A percentile compares a stretch with the other conserved stretches of the same genome.
Conservation (phyloP, 805 yeast species). For the Wickerhamiella siamensis region DNA sequence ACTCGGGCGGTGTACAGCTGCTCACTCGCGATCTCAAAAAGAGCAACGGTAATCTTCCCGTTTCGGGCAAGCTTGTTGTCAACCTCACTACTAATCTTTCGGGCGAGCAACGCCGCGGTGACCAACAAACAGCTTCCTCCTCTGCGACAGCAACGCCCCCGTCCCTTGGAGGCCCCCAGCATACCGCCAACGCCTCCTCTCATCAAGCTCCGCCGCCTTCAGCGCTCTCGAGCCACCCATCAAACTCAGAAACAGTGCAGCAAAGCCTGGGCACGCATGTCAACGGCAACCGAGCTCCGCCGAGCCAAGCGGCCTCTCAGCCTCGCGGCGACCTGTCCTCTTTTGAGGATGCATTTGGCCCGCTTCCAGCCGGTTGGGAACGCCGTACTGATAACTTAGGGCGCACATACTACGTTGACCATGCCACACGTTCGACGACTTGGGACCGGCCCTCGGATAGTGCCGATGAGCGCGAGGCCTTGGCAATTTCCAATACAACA, state of each 20-base stretch:
- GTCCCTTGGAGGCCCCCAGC: constrained; percentile 16
- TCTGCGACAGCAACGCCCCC: constrained; percentile 15
- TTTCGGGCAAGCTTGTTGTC: constrained; percentile 81
- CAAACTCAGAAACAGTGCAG: not conserved
- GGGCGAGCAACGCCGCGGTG: constrained; percentile 7
- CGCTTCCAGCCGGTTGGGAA: constrained; percentile 98
- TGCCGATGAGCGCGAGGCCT: constrained; percentile 60
- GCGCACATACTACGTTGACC: constrained; percentile 95
- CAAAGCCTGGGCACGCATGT: not conserved
- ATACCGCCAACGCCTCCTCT: constrained; percentile 7
- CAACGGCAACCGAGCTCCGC: not conserved
- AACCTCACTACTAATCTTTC: constrained; percentile 25
- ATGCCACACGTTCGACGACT: constrained; percentile 94
- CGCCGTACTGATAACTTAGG: constrained; percentile 96
- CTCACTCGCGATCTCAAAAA: constrained; percentile 76
- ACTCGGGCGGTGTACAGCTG: constrained; percentile 44
- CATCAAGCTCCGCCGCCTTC: constrained; percentile 8
- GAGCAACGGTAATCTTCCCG: constrained; percentile 81
- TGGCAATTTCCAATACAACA: constrained; percentile 41
- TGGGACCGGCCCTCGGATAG: constrained; percentile 90
- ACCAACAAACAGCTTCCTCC: constrained; percentile 9
- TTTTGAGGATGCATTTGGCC: constrained; percentile 92
- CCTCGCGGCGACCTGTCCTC: constrained; percentile 39
- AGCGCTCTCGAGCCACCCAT: constrained; percentile 1
- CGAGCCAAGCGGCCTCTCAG: not conserved